Percentiles rank a stretch among this genome's conserved stretches.
Evolutionary conservation across 768 basidiomycete species (phyloP).

Genomic region (Pleurotus salmoneostramineus): DNA sequence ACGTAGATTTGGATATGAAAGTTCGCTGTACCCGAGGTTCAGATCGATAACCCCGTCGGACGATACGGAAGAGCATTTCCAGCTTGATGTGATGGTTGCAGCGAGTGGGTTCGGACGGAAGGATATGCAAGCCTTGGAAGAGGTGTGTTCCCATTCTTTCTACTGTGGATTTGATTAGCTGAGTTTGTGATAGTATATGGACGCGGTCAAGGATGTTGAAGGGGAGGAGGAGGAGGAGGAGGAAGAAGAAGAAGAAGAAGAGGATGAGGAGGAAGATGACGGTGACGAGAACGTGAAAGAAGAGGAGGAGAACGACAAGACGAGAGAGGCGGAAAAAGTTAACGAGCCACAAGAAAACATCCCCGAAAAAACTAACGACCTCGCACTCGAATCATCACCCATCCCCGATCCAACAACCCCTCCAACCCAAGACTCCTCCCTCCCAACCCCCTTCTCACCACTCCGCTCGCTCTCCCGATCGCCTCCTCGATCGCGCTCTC

Average conservation of each 20-base stretch:
- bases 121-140: slow-evolving; percentile 78
- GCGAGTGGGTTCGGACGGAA: slow-evolving; percentile 91
- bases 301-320: slow-evolving; percentile 17
- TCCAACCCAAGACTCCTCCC: slow-evolving; percentile 15
- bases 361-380: too few species aligned
- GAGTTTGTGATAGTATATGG: slow-evolving; percentile 57
- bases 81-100: slow-evolving; percentile 85
- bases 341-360: neutral
- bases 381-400: too few species aligned
- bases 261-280: slow-evolving; percentile 32
- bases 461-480: slow-evolving; percentile 41
- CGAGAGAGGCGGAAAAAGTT: slow-evolving; percentile 5
- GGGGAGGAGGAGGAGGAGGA: slow-evolving; percentile 22
- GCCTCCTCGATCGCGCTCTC: slow-evolving; percentile 46
- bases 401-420: slow-evolving; percentile 8
- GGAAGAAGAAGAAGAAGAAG: slow-evolving; percentile 24
- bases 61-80: slow-evolving; percentile 45
- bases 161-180: slow-evolving; percentile 15
- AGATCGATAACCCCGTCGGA: slow-evolving; percentile 38
- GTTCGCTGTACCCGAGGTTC: slow-evolving; percentile 84
- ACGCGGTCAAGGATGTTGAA: slow-evolving; percentile 38
- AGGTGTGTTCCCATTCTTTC: slow-evolving; percentile 42
- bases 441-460: slow-evolving; percentile 24
- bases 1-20: slow-evolving; percentile 90
- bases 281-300: slow-evolving; percentile 22